Evolutionary conservation across 352 stramenopile genomes (phyloP).

Genomic region (Thraustotheca clavata): DNA sequence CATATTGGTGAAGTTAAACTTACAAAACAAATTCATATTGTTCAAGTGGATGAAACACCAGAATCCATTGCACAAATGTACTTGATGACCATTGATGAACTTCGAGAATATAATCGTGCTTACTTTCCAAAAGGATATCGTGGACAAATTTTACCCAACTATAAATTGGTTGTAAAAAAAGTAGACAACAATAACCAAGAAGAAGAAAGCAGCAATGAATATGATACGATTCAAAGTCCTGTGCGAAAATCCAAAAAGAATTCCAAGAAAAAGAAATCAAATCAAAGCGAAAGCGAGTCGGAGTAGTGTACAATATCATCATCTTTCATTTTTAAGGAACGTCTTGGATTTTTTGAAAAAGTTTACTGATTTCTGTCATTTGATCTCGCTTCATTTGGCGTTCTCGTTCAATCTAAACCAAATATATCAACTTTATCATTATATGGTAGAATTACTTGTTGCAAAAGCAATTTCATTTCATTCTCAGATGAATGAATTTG

Average conservation of each 20-base stretch:
- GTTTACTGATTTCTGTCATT: slow-evolving; percentile 3
- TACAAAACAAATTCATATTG: slow-evolving; percentile 80
- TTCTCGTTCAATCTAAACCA: slow-evolving; percentile 20
- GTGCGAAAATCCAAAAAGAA: slow-evolving; percentile 5
- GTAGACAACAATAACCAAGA: slow-evolving; percentile 15
- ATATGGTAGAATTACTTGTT: background rate
- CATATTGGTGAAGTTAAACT: slow-evolving; percentile 76
- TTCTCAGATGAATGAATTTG: slow-evolving; percentile 14
- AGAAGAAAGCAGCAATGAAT: background rate
- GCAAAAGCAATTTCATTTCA: slow-evolving; percentile 19
- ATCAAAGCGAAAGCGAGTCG: slow-evolving; percentile 1
- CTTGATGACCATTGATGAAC: slow-evolving; percentile 76
- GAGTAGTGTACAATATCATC: slow-evolving; percentile 1
- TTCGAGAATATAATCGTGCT: slow-evolving; percentile 75
- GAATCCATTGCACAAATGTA: slow-evolving; percentile 48
- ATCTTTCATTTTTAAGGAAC: background rate
- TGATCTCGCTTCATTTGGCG: slow-evolving; percentile 6
- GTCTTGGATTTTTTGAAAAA: slow-evolving; percentile 9
- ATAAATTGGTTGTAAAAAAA: slow-evolving; percentile 79
- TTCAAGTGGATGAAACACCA: slow-evolving; percentile 65
- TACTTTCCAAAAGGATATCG: slow-evolving; percentile 84
- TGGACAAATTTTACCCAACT: slow-evolving; percentile 60
- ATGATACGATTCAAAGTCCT: background rate
- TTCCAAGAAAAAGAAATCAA: background rate
- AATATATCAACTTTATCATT: background rate